Base-by-base conservation (phyloP, 768 basidiomycete species). In the Leccinum imitatum region DNA sequence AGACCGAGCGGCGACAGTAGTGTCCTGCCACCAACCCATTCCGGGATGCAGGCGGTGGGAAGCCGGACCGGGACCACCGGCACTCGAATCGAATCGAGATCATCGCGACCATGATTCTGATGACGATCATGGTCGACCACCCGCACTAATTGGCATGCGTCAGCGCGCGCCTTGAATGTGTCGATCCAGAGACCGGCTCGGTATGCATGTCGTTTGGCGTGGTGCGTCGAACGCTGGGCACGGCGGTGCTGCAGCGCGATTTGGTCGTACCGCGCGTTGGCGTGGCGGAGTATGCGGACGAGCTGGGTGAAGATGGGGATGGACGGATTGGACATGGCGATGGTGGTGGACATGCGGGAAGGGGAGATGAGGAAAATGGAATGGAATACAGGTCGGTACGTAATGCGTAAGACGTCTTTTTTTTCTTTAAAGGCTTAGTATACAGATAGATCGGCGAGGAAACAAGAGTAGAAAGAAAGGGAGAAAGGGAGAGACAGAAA, bases 161-260 rank as follows among this genome's bases (percentile, higher is more conserved):
- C 19, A 11, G 9, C 11, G 44, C 10, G 19, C 11, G 84, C 83
- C 25, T 68, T 73, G 15, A 67, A 63, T 25, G 79, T 76, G 70
- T 82, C 75, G 52, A 87, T 71, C 6, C 59, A 63, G 35, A 86
- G 80, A 30, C 78, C 75, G n/a, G 80, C 76, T 14, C 60, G 59
- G 13, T 60, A 64, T 4, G 85, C 85, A 25, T 73, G 80, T n/a
- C 68, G 75, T 57, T 78, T 80, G 10, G 85, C 85, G 64, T 81
- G 82, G 60, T 76, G 63, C 0, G 80, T 80, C 15, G 74, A 77
- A 9, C 52, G 69, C 6, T 72, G 68, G 3, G 71, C 59, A 23
- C 63, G 63, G 53, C 83, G 82, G 25, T 75, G 67, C 41, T 68
- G 65, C 33, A 68, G 67, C 3, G 83, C 82, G 56, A 82, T 68